Evolutionary conservation across 164 flowering plant genomes (phyloP), one percentile per base, ranked within the genome.

Genomic region (Magnolia kwangsiensis): DNA sequence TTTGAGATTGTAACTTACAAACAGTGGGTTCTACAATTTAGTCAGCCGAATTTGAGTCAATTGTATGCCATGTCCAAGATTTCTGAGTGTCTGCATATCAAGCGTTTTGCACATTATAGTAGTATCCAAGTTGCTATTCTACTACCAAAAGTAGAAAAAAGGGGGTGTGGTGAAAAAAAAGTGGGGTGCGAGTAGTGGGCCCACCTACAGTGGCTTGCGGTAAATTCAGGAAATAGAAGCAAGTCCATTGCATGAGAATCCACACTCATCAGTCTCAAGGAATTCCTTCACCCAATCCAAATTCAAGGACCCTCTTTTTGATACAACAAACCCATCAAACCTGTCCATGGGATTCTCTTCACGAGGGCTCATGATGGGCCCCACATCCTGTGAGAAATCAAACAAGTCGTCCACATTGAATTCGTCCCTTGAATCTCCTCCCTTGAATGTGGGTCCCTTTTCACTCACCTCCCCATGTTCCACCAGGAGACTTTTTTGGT

Each of bases 391-490:
- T 5, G 72, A 70, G 72, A 70, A 70, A 18, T 70, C 72, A 50
- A 70, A 70, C 55, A 70, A 70, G 21, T 70, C 72, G 4, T 70
- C 58, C 23, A 50, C 72, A 50, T 70, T 45, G 24, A 70, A 50
- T 11, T 70, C 59, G 21, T 19, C 55, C 45, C 11, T 50, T 2
- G 29, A n/a, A 11, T 70, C 58, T 70, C 24, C 72, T 7, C 10
- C 71, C 19, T 68, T 11, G 45, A 19, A 50, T 49, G 55, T 7
- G 58, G 21, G 72, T 7, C 27, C 27, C 8, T 70, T 70, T 20
- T 20, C 72, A n/a, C 55, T 50, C 58, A 49, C 49, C 24, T 50
- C 58, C 2, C 27, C 24, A 2, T 10, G 10, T 8, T 6, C 72
- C 18, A 18, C 13, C 27, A 45, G 45, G 58, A 6, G 29, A 6